phyloP scores from a whole-genome alignment of 2,329 filamentous ascomycete genomes.

The Colletotrichum scovillei region DNA sequence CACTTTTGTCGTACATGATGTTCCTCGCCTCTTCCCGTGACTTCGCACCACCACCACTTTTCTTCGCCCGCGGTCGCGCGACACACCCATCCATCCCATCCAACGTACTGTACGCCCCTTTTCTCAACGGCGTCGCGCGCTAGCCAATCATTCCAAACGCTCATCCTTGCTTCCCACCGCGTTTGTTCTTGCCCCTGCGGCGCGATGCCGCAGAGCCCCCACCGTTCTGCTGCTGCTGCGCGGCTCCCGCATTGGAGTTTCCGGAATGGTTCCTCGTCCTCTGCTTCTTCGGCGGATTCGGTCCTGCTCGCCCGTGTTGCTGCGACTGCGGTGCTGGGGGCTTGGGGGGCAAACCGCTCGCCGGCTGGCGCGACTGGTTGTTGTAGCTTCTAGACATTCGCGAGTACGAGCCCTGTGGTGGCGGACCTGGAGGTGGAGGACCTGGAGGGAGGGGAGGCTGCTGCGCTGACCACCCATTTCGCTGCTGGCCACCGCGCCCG shows the following conservation, averaged over 20 bases:
- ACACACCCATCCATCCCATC: neutral
- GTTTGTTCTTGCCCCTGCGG: conserved; percentile 32
- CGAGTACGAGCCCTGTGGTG: conserved; percentile 39
- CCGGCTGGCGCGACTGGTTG: conserved; percentile 24
- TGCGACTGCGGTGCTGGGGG: conserved; percentile 31
- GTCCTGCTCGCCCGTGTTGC: conserved; percentile 21
- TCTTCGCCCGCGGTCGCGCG: conserved; percentile 3
- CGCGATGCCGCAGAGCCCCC: conserved; percentile 13
- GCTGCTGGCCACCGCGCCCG: conserved; percentile 27
- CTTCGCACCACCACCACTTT: neutral
- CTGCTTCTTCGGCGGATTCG: conserved; percentile 28
- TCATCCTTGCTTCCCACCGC: conserved; percentile 35
- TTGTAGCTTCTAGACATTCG: conserved; percentile 30
- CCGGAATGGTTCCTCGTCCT: conserved; percentile 22
- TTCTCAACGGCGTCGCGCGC: conserved; percentile 7
- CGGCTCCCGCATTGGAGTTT: conserved; percentile 14
- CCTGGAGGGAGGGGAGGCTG: conserved; percentile 54
- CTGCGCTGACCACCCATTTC: conserved; percentile 38
- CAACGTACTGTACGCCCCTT: neutral
- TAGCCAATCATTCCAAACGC: conserved; percentile 12
- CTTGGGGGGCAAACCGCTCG: conserved; percentile 23
- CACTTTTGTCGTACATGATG: conserved; percentile 27
- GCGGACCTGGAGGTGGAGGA: conserved; percentile 46
- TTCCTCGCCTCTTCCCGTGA: conserved; percentile 9
- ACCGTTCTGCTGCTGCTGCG: conserved; percentile 16